Conservation (phyloP, 768 basidiomycete species). For the Bullera alba region DNA sequence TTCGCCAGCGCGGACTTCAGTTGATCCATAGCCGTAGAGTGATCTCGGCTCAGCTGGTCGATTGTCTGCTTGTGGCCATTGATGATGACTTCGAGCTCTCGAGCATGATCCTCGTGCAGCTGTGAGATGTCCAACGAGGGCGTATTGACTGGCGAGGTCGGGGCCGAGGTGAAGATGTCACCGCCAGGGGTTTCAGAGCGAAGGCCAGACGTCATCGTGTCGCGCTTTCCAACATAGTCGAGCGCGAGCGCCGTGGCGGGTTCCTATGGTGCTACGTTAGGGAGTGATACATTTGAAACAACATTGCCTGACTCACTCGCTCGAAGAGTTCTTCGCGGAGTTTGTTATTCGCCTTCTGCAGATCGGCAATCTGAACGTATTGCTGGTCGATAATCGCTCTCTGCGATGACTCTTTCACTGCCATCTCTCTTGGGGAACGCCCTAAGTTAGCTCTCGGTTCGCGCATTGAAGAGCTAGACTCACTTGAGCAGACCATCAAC, state of each 20-base stretch:
- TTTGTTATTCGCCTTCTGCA: constrained; percentile 72
- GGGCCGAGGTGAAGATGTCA: no score
- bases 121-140: no score
- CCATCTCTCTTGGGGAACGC: constrained; percentile 74
- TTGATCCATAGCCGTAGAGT: constrained; percentile 9
- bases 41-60: constrained; percentile 9
- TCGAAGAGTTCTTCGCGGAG: constrained; percentile 63
- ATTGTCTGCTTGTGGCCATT: constrained; percentile 17
- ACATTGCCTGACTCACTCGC: constrained; percentile 19
- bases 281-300: no score
- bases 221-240: neutral
- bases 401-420: constrained; percentile 88
- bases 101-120: constrained; percentile 32
- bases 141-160: no score
- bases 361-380: constrained; percentile 55
- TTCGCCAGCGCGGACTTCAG: constrained; percentile 2
- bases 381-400: constrained; percentile 70
- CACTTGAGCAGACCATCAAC: constrained; percentile 90
- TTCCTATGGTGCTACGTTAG: constrained; percentile 1
- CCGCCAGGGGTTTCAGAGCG: no score
- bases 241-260: neutral
- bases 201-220: neutral
- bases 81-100: constrained; percentile 26
- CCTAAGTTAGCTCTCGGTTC: neutral
- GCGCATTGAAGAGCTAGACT: constrained; percentile 31